phyloP scores from a whole-genome alignment of 2,329 filamentous ascomycete species.

The Calonectria ilicicola region DNA sequence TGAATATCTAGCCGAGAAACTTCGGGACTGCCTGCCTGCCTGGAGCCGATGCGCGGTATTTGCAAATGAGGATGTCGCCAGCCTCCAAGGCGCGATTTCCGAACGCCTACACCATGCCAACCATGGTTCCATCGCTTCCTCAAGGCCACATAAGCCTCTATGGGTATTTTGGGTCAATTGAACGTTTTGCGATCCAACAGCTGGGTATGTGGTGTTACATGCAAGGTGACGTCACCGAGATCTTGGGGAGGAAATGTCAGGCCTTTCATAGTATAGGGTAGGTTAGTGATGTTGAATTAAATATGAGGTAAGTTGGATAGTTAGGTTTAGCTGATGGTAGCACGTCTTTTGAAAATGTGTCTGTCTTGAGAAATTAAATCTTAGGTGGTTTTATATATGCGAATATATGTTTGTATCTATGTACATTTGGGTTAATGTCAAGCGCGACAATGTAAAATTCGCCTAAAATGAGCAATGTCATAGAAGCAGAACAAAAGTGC shows the following conservation, averaged over 20 bases:
- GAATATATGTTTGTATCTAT: not conserved
- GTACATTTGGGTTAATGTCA: not conserved
- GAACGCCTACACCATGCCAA: conserved; percentile 29
- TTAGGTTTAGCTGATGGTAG: not conserved
- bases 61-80: not conserved
- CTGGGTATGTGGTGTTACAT: conserved; percentile 7
- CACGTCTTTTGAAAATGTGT: no score
- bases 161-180: not conserved
- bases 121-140: conserved; percentile 36
- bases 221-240: conserved; percentile 37
- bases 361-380: not conserved
- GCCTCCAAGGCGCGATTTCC: not conserved
- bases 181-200: conserved; percentile 7
- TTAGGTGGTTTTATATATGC: not conserved
- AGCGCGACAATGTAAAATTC: no score
- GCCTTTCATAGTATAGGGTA: not conserved
- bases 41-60: conserved; percentile 17
- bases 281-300: not conserved
- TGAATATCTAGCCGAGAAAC: conserved; percentile 26
- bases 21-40: conserved; percentile 5
- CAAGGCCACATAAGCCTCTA: conserved; percentile 18
- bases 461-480: no score
- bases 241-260: not conserved
- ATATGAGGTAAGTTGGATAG: not conserved
- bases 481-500: not conserved